Evolutionary conservation across 768 basidiomycete genomes (phyloP), one percentile per base, ranked within the genome.

Genomic region (Agaricus sinodeliciosus): DNA sequence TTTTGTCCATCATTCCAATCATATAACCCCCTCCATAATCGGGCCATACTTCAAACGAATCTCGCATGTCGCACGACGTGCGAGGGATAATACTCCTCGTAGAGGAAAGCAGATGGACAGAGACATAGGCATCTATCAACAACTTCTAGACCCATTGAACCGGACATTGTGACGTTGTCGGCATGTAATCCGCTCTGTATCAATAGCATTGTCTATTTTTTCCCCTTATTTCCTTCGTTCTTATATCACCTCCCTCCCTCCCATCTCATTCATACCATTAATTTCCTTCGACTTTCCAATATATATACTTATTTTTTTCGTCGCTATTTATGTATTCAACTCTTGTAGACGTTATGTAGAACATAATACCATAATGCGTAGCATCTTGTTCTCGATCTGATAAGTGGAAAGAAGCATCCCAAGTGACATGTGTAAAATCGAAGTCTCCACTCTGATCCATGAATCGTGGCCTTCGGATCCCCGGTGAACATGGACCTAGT

Each of bases 81-180:
- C 45, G 28, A 40, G 51, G 51, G 9, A 35, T 42, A 47, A 53
- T 46, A 36, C 19, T 35, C 13, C 13, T 12, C 11, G 18, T 12
- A 8, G 37, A 41, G 40, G 40, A 34, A 43, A 16, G 18, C 26
- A 45, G 22, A 18, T 39, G 44, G 27, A 44, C 43, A 40, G 52
- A 55, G 49, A 45, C 41, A 13, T 49, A 47, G 49, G 51, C 55
- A 55, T 58, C 59, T 57, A 58, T 60, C 48, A 57, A 56, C 43
- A 57, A 51, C 49, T 54, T 55, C 54, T 58, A 59, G 61, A 63
- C 57, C 55, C 51, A 65, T 62, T 60, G 56, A 59, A 54, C 62
- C 65, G 67, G 65, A 65, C 55, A 16, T 19, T 31, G 47, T 48
- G 46, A 56, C 46, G 43, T 4, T 48, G 18, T 31, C 28, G 27